Evolutionary conservation across 2,329 filamentous ascomycete species (phyloP), one percentile per base, ranked within the genome.

Genomic region (Verticillium klebahnii): DNA sequence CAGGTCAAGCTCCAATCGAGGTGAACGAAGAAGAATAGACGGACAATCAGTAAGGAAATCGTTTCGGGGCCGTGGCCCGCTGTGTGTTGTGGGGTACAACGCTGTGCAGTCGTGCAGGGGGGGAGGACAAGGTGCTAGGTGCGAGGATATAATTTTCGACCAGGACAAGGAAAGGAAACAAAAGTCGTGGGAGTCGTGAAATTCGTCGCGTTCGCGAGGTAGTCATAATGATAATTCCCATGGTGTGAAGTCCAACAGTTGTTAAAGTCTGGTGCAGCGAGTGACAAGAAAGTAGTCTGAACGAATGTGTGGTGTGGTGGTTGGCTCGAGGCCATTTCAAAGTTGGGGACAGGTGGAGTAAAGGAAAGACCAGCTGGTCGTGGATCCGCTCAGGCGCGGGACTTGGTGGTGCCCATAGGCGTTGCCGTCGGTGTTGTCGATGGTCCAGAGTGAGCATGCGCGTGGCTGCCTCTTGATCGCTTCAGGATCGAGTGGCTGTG

Each of bases 391-490:
- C 70, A 79, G 25, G 71, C 66, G 61, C 74, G 74, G 63, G 76
- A 73, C 59, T 73, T 73, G 56, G 73, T 64, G 52, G 76, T 74
- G 59, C 71, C 70, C 69, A 73, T 68, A 8, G 76, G 71, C 14
- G 75, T 75, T 54, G 71, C 70, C 45, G 73, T 67, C 29, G 70
- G 70, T 39, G 74, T 68, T 23, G 71, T 64, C n/a, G 75, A 75
- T 15, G 72, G 71, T 60, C 70, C 74, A 14, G 75, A 72, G 25
- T 75, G 69, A 14, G 73, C 69, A 63, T 79, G 77, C 31, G 71
- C 64, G 37, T 73, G 71, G 37, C 64, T 79, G 68, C 62, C 76
- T 39, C 80, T 80, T 62, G 78, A 75, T 67, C 78, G 78, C 72
- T 79, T 82, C 57, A 77, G 71, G 57, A 36, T 19, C 17, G 58